Percentiles rank a stretch among this genome's conserved stretches.
Evolutionary conservation across 441 rosid species (phyloP).

Genomic region (Populus trichocarpa): DNA sequence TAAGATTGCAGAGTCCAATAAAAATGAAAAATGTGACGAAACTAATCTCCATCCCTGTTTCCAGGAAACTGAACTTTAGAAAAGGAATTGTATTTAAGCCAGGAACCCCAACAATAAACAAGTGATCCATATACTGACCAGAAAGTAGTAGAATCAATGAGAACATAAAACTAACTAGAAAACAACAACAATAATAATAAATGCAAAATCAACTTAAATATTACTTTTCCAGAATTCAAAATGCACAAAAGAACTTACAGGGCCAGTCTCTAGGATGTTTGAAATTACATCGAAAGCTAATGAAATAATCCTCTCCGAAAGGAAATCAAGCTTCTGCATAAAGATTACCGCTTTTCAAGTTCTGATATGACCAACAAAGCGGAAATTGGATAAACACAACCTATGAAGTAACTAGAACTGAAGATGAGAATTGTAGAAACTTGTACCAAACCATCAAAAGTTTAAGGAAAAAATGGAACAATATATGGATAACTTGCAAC

Average conservation of each 20-base stretch:
- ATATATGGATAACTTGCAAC: neutral
- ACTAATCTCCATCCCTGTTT: conserved; percentile 89
- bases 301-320: conserved; percentile 63
- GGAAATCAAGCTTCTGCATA: conserved; percentile 67
- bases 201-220: neutral
- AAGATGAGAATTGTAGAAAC: neutral
- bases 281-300: conserved; percentile 79
- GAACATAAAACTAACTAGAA: neutral
- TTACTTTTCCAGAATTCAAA: conserved; percentile 4
- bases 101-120: neutral
- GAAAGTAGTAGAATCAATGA: conserved; percentile 4
- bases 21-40: conserved; percentile 71
- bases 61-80: conserved; percentile 17
- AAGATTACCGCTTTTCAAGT: conserved; percentile 17
- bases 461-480: neutral
- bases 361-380: conserved; percentile 16
- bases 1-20: conserved; percentile 78
- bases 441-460: conserved; percentile 1
- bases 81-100: neutral
- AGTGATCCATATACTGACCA: conserved; percentile 6
- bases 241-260: conserved; percentile 48
- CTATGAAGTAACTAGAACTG: neutral
- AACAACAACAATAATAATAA: conserved; percentile 3
- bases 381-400: conserved; percentile 4
- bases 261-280: conserved; percentile 79